These are phyloP conservation scores for Mytilinidion resinicola DNA, from an alignment of 495 filamentous ascomycete species.

Conservation along the genomic window DNA sequence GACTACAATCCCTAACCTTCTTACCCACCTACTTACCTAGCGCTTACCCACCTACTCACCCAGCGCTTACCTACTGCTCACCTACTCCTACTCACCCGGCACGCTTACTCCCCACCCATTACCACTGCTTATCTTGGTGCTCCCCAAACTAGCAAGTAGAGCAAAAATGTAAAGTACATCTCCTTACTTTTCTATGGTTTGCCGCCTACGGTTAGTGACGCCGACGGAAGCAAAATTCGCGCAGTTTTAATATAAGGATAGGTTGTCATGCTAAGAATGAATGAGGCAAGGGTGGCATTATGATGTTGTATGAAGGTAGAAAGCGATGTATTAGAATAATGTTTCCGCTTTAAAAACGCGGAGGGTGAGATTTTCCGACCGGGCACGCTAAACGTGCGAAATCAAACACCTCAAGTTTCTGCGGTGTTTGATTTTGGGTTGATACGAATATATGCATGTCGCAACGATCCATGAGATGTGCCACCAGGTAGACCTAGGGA, in stretches of 20 bases:
- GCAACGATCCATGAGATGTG: not conserved
- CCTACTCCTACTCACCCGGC: too few species aligned
- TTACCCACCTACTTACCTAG: too few species aligned
- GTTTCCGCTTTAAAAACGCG: not conserved
- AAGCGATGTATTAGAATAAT: conserved; percentile 1
- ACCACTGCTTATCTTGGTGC: too few species aligned
- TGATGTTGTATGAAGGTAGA: not conserved
- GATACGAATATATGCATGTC: not conserved
- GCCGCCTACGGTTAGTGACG: not conserved
- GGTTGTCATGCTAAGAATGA: not conserved
- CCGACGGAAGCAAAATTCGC: not conserved
- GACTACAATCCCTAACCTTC: too few species aligned
- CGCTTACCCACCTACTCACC: too few species aligned
- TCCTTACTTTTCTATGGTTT: not conserved
- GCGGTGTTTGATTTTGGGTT: not conserved
- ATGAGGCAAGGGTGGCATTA: not conserved
- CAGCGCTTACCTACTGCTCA: too few species aligned
- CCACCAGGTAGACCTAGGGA: too few species aligned
- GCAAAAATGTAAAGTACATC: not conserved
- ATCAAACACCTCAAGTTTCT: conserved; percentile 1
- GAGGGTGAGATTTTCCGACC: not conserved
- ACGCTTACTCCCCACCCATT: too few species aligned
- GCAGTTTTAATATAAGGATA: conserved; percentile 1
- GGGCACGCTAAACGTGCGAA: not conserved
- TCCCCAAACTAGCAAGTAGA: not conserved